Conservation (phyloP, 148 eudicot species). For the Fagopyrum tataricum region DNA sequence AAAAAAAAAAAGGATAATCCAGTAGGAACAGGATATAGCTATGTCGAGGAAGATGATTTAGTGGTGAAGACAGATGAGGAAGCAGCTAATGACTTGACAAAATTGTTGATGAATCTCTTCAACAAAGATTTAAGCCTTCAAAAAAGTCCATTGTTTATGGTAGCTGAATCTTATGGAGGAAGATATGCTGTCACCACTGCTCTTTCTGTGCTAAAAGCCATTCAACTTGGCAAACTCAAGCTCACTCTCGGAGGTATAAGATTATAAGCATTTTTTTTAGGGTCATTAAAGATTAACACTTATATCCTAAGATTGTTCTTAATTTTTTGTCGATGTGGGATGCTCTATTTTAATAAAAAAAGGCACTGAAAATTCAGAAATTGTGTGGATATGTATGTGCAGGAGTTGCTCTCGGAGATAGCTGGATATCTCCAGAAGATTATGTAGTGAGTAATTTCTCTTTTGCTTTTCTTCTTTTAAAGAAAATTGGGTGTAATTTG, state of each 20-base stretch:
- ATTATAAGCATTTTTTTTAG: background rate
- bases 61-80: conserved; percentile 77
- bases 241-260: conserved; percentile 66
- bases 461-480: background rate
- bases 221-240: conserved; percentile 53
- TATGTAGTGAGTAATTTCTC: conserved; percentile 44
- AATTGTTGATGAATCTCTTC: conserved; percentile 48
- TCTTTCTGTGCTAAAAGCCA: conserved; percentile 63
- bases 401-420: conserved; percentile 84
- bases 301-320: background rate
- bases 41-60: conserved; percentile 49
- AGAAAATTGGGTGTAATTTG: background rate
- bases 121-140: conserved; percentile 40
- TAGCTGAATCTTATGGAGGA: conserved; percentile 98
- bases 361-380: too few species aligned
- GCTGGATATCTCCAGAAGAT: conserved; percentile 94
- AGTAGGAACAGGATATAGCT: conserved; percentile 94
- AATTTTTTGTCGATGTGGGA: background rate
- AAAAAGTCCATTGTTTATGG: conserved; percentile 59
- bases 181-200: conserved; percentile 78
- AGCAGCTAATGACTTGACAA: conserved; percentile 71
- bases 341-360: too few species aligned
- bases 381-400: conserved; percentile 2
- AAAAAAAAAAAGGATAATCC: conserved; percentile 60
- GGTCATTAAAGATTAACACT: too few species aligned